phyloP scores from a whole-genome alignment of 768 basidiomycete species.

The Lactarius evosmus region DNA sequence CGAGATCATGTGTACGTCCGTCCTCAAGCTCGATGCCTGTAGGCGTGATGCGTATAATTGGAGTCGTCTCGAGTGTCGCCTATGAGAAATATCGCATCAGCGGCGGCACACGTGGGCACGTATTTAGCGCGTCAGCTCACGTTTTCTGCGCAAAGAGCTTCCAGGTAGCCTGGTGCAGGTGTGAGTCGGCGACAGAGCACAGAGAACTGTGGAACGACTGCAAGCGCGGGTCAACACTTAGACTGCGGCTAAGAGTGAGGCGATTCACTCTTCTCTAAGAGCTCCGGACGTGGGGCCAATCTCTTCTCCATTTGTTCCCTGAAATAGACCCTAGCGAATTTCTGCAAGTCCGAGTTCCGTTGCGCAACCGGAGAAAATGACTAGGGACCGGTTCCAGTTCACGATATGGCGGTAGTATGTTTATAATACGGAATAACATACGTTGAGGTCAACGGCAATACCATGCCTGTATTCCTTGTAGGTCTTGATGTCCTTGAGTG shows the following conservation, averaged over 20 bases:
- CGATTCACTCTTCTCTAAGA: conserved; percentile 45
- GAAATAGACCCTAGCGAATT: conserved; percentile 34
- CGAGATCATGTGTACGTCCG: conserved; percentile 45
- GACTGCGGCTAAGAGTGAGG: neutral
- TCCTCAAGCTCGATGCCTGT: conserved; percentile 39
- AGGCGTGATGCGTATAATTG: conserved; percentile 32
- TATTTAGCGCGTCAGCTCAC: conserved; percentile 38
- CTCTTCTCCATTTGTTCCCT: conserved; percentile 46
- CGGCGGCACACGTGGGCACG: neutral
- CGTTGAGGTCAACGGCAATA: no score
- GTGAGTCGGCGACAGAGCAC: conserved; percentile 41
- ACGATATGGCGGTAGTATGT: no score
- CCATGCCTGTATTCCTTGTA: no score
- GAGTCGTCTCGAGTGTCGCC: conserved; percentile 21
- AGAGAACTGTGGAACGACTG: conserved; percentile 32
- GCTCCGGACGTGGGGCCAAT: conserved; percentile 56
- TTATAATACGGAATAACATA: conserved; percentile 2
- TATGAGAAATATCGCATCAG: neutral
- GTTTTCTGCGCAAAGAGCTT: conserved; percentile 61
- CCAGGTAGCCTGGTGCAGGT: conserved; percentile 65
- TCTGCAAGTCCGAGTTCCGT: conserved; percentile 26
- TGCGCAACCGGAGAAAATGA: no score
- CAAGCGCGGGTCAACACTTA: conserved; percentile 7
- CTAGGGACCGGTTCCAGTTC: no score
- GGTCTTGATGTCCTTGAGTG: no score